These are phyloP conservation scores for Hondaea fermentalgiana DNA, from an alignment of 108 stramenopile species.

Conservation along the genomic window DNA sequence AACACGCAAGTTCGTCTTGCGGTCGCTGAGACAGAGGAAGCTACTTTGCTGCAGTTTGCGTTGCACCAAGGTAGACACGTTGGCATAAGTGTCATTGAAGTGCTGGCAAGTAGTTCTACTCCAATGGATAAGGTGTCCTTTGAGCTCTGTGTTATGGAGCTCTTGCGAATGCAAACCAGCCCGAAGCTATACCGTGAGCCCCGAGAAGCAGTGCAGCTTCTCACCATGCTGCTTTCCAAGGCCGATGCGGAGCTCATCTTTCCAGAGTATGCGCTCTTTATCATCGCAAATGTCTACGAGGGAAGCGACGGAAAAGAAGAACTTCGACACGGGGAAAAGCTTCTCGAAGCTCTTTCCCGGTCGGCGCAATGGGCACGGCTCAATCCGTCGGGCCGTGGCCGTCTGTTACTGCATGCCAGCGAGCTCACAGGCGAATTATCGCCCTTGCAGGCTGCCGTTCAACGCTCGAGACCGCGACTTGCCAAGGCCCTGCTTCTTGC, in stretches of 20 bases:
- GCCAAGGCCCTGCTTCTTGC: background rate
- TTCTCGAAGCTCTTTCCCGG: background rate
- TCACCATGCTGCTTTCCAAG: background rate
- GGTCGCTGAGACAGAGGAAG: too few relatives aligned
- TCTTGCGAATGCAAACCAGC: background rate
- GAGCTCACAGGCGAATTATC: background rate
- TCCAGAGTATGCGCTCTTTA: background rate
- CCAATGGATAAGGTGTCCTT: background rate
- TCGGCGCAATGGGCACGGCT: too few relatives aligned
- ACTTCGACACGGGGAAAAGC: background rate
- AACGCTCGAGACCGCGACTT: background rate
- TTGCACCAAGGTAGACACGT: too few relatives aligned
- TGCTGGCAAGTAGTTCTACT: background rate
- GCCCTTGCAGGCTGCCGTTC: background rate
- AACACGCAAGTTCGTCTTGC: too few relatives aligned
- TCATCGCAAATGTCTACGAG: background rate
- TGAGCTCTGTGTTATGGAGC: background rate
- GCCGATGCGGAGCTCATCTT: background rate
- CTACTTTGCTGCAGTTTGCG: too few relatives aligned
- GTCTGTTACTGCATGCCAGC: too few relatives aligned
- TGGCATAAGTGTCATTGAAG: background rate
- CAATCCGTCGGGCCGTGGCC: too few relatives aligned
- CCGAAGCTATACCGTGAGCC: background rate
- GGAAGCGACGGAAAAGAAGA: background rate
- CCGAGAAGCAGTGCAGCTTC: background rate